Conservation (phyloP, 1,139 yeast genomes). For the Nakaseomyces glabratus region DNA sequence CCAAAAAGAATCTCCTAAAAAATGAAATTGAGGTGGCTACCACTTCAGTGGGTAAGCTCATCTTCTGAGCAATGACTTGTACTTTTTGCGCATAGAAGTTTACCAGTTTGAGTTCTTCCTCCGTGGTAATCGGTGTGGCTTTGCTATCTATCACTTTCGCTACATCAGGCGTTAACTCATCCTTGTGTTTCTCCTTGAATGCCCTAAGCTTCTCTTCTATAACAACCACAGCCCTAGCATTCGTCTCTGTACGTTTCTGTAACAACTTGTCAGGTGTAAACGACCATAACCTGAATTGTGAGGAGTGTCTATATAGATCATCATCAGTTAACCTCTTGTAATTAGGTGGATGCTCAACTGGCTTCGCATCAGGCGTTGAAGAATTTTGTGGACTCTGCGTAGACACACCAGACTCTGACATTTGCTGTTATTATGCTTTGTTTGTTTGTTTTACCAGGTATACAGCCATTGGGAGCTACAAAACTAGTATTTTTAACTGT, state of each 20-base stretch:
- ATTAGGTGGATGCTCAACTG: conserved; percentile 11
- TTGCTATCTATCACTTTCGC: conserved; percentile 33
- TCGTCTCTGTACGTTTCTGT: conserved; percentile 39
- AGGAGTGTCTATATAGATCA: conserved; percentile 76
- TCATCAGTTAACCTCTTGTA: conserved; percentile 48
- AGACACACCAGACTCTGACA: neutral
- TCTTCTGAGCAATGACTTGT: conserved; percentile 47
- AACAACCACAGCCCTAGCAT: conserved; percentile 41
- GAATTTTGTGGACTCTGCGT: neutral
- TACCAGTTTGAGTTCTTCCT: conserved; percentile 64
- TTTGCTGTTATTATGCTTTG: no score
- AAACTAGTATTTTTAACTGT: no score
- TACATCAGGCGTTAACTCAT: conserved; percentile 29
- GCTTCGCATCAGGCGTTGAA: conserved; percentile 5
- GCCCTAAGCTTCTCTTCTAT: conserved; percentile 36
- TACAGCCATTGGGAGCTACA: no score
- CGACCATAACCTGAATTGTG: conserved; percentile 84
- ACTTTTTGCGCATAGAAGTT: conserved; percentile 65
- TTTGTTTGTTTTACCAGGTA: no score
- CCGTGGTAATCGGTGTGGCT: conserved; percentile 45
- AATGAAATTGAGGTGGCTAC: conserved; percentile 79
- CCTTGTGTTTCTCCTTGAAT: conserved; percentile 32
- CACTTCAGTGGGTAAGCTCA: conserved; percentile 56
- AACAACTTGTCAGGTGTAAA: conserved; percentile 51
- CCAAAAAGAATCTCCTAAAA: conserved; percentile 70